phyloP scores from a whole-genome alignment of 345 rosid genomes.

The Eucalyptus dawsonii region DNA sequence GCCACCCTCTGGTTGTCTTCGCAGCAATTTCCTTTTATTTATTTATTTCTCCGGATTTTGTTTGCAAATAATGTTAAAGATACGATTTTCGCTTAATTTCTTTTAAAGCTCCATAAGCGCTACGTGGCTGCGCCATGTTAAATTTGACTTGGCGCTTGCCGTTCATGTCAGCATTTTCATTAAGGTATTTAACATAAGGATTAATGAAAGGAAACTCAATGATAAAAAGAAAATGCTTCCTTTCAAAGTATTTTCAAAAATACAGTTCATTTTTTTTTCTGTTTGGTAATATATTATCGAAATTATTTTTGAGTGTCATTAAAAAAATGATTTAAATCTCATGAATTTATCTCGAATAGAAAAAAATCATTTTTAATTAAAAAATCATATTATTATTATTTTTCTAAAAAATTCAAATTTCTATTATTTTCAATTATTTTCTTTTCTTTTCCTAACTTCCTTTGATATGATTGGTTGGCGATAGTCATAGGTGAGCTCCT shows the following conservation, averaged over 20 bases:
- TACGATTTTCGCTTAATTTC: not conserved
- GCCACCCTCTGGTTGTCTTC: no score
- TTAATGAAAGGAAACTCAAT: not conserved
- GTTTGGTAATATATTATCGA: fast-evolving
- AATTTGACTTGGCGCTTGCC: not conserved
- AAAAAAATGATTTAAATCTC: no score
- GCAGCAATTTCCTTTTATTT: no score
- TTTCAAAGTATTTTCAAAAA: no score
- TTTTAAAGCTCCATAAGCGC: not conserved
- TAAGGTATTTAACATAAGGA: not conserved
- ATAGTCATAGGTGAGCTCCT: no score
- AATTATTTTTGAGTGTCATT: no score
- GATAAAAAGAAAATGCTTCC: fast-evolving
- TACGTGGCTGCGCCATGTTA: fast-evolving
- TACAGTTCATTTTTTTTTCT: no score
- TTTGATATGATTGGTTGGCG: fast-evolving
- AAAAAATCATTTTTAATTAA: no score
- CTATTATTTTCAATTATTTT: fast-evolving
- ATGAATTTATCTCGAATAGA: fast-evolving
- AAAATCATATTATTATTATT: no score
- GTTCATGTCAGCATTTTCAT: not conserved
- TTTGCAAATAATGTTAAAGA: fast-evolving
- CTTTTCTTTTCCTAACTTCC: no score
- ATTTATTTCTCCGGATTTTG: not conserved
- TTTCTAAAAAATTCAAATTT: no score